Evolutionary conservation across 306 rosid genomes (phyloP), one percentile per base, ranked within the genome.

Genomic region (Bauhinia variegata): DNA sequence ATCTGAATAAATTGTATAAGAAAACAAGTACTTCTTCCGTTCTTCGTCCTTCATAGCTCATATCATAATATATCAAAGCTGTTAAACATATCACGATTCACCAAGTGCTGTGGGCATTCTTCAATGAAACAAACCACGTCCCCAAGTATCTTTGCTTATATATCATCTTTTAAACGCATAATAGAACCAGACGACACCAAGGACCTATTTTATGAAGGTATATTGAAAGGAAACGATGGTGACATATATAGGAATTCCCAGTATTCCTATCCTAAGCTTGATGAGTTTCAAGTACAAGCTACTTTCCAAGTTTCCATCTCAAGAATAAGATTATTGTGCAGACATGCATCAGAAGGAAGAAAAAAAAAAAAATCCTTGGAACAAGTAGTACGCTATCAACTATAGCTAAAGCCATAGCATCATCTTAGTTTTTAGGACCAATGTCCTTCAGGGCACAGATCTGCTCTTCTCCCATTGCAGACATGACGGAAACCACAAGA

Each of bases 401-500:
- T 70, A 78, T 54, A 72, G 79, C 79, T 46, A 53, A 34, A 58
- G 68, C 75, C 63, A 74, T n/a, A 74, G 79, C 80, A 68, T 72
- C 78, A 67, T 62, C 17, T 77, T 71, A 85, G 36, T 61, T 82
- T 67, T 83, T 86, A 28, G 89, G 84, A 46, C 93, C 91, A 50
- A 89, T 81, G 79, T 86, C 91, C 87, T 89, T 89, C 30, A 86
- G 82, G 75, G 93, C 85, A 79, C 79, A 76, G 62, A 86, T 89
- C 82, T 89, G 87, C 78, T 89, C 93, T 83, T 87, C 96, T n/a
- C 91, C 96, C 93, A 89, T 87, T 9, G 93, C 89, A 70, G 93
- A 81, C 96, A 87, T 89, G 38, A 89, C 93, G 0, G 83, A 56
- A 71, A 89, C 80, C 65, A 85, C 89, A 28, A 89, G 96, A 76